phyloP scores from a whole-genome alignment of 1,284 basidiomycete genomes.

The Cryptococcus maquisensis region DNA sequence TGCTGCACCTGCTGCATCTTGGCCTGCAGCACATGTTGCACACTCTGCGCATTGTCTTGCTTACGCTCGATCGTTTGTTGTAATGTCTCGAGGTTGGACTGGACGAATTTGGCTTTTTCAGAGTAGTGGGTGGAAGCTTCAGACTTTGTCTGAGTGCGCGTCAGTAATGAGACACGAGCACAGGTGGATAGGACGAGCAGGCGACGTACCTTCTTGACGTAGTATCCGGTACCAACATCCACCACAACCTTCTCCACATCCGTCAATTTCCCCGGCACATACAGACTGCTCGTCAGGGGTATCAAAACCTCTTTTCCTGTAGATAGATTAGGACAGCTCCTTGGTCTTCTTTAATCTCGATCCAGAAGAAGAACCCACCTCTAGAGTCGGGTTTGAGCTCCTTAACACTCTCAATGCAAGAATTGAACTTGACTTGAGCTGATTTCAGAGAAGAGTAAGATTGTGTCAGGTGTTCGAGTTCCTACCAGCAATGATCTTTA shows the following conservation, averaged over 20 bases:
- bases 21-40: constrained; percentile 68
- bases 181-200: neutral
- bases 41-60: constrained; percentile 75
- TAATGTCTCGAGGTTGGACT: constrained; percentile 70
- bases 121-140: constrained; percentile 74
- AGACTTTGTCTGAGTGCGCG: constrained; percentile 60
- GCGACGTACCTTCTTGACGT: constrained; percentile 78
- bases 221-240: constrained; percentile 95
- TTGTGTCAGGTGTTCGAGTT: constrained; percentile 83
- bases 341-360: neutral
- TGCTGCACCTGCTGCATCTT: constrained; percentile 56
- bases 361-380: constrained; percentile 54
- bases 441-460: constrained; percentile 90
- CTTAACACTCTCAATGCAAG: constrained; percentile 74
- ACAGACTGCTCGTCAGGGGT: constrained; percentile 88
- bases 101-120: constrained; percentile 71
- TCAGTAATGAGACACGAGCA: neutral
- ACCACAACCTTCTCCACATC: constrained; percentile 85
- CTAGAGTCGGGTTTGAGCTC: constrained; percentile 71
- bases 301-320: constrained; percentile 82
- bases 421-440: constrained; percentile 86
- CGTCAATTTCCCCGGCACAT: constrained; percentile 84
- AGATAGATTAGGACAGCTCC: neutral
- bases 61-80: constrained; percentile 84
- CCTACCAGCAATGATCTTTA: constrained; percentile 54